Evolutionary conservation across 176 grass and related monocot genomes (phyloP).

Genomic region (Stipa capillata): DNA sequence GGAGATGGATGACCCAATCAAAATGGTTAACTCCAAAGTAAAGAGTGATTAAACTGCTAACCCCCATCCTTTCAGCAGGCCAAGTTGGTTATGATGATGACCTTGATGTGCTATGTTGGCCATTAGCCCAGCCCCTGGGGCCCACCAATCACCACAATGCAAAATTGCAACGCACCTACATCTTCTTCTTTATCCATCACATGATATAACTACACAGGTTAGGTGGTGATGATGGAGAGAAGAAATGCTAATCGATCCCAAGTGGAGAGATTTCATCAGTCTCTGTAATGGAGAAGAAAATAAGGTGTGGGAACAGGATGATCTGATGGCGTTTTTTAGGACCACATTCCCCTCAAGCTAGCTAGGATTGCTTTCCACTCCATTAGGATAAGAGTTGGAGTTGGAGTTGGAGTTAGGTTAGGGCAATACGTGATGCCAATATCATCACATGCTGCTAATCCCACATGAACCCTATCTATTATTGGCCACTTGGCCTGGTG

Average conservation of each 20-base stretch:
- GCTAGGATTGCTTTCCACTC: constrained; percentile 1
- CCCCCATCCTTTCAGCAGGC: neutral
- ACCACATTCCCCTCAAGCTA: too few species aligned
- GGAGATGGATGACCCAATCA: neutral
- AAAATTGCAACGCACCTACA: neutral
- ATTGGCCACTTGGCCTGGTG: too few species aligned
- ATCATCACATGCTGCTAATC: neutral
- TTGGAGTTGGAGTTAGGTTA: neutral
- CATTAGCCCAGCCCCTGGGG: neutral
- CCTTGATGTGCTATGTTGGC: constrained; percentile 10
- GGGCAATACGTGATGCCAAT: neutral
- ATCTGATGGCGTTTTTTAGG: constrained; percentile 8
- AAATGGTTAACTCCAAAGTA: neutral
- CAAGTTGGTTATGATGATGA: constrained; percentile 11
- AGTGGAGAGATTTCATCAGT: neutral
- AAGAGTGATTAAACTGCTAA: constrained; percentile 4
- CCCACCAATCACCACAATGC: neutral
- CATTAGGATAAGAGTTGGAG: neutral
- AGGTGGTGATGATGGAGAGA: neutral
- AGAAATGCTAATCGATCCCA: neutral
- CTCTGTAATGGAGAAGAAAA: neutral
- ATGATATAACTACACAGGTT: neutral
- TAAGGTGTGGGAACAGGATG: neutral
- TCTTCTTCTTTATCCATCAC: neutral
- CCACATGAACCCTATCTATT: neutral